Evolutionary conservation across 495 filamentous ascomycete genomes (phyloP), one percentile per base, ranked within the genome.

Genomic region (Geoglossum glabrum): DNA sequence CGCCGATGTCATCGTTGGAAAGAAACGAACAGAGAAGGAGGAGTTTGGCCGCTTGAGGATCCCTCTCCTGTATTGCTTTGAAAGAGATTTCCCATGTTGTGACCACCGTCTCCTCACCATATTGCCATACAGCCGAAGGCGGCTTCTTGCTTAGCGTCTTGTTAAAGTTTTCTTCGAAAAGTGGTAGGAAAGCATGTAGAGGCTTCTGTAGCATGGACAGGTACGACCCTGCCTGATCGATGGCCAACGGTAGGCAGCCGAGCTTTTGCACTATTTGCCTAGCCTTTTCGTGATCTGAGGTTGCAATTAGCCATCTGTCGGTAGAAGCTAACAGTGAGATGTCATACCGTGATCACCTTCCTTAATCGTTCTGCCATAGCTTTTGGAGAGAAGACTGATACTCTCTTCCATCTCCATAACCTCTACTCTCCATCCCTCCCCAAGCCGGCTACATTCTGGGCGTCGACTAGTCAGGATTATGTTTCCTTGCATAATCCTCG

Each of bases 161-260:
- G 0, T 38, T 54, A 43, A 57, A 49, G 26, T 47, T 34, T 19
- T 57, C 23, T 3, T 58, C 10, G 15, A 60, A 60, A 30, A 56
- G 55, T 1, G 55, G 9, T 0, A 62, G 54, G 46, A 51, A 62
- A 11, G 23, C 28, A 4, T 11, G 15, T 5, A 60, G 19, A 0
- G 59, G 19, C 23, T 47, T 59, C 7, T 27, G 13, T 9, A 49
- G 33, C 15, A 30, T 4, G 21, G 30, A 28, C 3, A 62, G 26
- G 11, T 57, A 62, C n/a, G 62, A 49, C 25, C 52, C 61, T 3
- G 60, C 62, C 8, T 64, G 62, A 19, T 47, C 57, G 7, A 64
- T n/a, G 3, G 60, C 62, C 38, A 64, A 57, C 9, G 61, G 60
- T 19, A 64, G 55, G 27, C 1, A 56, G 27, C 62, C 60, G 25